These are phyloP conservation scores for Rhodomyrtus tomentosa DNA, from an alignment of 345 rosid species.

Conservation along the genomic window DNA sequence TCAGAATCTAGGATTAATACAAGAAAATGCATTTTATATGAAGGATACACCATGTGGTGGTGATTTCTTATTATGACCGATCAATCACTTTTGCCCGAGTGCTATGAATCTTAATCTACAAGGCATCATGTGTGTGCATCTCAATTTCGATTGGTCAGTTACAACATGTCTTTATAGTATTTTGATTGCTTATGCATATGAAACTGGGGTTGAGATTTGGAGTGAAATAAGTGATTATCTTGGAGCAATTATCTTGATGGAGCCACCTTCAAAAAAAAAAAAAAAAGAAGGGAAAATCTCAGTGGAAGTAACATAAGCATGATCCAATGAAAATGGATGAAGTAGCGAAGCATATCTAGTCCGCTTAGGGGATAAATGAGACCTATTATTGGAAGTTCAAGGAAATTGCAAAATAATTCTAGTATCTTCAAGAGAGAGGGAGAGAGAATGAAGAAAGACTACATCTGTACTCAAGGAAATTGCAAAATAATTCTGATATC, in stretches of 20 bases:
- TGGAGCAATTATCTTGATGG: neutral
- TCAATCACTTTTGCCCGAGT: neutral
- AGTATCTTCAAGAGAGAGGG: no score
- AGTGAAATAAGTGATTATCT: neutral
- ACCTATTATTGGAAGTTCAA: neutral
- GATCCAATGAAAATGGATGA: neutral
- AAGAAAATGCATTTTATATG: neutral
- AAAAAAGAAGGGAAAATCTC: neutral
- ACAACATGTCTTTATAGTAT: neutral
- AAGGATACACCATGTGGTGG: neutral
- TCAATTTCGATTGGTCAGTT: neutral
- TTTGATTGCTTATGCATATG: neutral
- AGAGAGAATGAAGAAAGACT: no score
- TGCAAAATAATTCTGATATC: no score
- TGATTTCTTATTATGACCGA: neutral
- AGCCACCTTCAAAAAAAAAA: neutral
- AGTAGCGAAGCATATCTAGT: neutral
- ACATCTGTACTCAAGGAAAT: no score
- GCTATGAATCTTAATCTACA: neutral
- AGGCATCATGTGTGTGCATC: neutral
- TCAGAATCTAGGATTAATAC: neutral
- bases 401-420: neutral
- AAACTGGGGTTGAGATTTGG: neutral
- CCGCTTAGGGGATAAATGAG: neutral
- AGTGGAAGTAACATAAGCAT: neutral